phyloP scores from a whole-genome alignment of 352 stramenopile genomes.

The Globisporangium emineosum region DNA sequence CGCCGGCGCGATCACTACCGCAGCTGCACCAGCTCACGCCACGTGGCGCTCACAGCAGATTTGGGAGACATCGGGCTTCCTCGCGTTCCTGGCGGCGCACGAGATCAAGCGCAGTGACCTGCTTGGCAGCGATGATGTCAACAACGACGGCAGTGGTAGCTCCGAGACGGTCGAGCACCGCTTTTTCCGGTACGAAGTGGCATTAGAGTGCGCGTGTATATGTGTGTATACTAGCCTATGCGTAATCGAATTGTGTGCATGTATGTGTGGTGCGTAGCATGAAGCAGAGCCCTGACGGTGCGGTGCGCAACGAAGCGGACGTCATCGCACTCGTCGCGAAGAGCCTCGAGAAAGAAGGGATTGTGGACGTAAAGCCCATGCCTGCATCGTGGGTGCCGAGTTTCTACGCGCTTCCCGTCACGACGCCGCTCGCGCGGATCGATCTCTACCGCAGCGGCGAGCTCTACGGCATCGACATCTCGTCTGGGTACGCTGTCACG shows the following conservation, averaged over 20 bases:
- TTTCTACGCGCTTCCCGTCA: constrained; percentile 65
- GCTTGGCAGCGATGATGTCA: constrained; percentile 12
- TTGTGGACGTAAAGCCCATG: constrained; percentile 8
- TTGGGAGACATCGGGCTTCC: constrained; percentile 50
- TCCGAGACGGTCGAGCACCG: constrained; percentile 30
- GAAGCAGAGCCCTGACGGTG: constrained; percentile 1
- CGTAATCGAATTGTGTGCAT: not conserved
- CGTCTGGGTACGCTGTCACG: constrained; percentile 68
- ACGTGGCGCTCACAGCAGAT: constrained; percentile 37
- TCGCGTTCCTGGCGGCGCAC: constrained; percentile 54
- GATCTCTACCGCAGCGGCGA: constrained; percentile 46
- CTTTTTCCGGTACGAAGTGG: constrained; percentile 52
- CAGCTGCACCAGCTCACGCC: not conserved
- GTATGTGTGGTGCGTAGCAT: not conserved
- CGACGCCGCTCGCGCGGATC: constrained; percentile 39
- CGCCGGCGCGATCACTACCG: too few relatives aligned
- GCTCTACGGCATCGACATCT: constrained; percentile 84
- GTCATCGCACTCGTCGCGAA: constrained; percentile 2
- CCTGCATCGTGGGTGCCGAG: constrained; percentile 47
- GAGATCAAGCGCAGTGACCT: constrained; percentile 45
- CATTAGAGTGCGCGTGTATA: not conserved
- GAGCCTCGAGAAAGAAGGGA: constrained; percentile 8
- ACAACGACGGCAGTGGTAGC: constrained; percentile 1
- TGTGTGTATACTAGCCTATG: not conserved
- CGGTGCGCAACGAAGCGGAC: constrained; percentile 9